These are phyloP conservation scores for Nemania sp. DNA, from an alignment of 2,329 filamentous ascomycete genomes.

Conservation along the genomic window DNA sequence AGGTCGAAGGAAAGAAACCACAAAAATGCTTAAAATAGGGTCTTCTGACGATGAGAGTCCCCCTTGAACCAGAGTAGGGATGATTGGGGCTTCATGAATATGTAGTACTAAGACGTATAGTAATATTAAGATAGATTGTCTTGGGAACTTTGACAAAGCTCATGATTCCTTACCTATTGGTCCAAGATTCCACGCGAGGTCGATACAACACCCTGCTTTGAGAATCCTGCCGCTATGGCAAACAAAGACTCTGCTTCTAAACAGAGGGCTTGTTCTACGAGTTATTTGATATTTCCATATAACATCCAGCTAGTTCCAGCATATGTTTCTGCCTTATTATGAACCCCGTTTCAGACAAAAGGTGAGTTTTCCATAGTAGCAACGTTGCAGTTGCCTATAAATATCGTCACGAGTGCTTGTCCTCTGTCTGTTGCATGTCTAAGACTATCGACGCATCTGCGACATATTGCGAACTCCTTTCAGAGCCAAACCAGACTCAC, in stretches of 20 bases:
- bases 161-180: not conserved
- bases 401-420: no score
- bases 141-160: not conserved
- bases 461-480: not conserved
- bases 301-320: not conserved
- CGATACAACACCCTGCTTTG: no score
- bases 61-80: not conserved
- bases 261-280: slow-evolving; percentile 5
- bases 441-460: not conserved
- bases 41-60: not conserved
- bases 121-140: slow-evolving; percentile 4
- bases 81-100: not conserved
- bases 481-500: not conserved
- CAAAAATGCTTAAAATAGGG: not conserved
- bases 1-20: not conserved
- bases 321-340: not conserved
- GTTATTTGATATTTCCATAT: not conserved
- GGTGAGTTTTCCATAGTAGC: not conserved
- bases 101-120: not conserved
- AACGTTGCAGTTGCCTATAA: no score
- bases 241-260: not conserved
- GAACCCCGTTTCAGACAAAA: slow-evolving; percentile 9
- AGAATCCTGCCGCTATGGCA: no score
- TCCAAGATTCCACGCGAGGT: no score
- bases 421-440: not conserved